Conservation (phyloP, 129 eudicot genomes). For the Solidago caesia region DNA sequence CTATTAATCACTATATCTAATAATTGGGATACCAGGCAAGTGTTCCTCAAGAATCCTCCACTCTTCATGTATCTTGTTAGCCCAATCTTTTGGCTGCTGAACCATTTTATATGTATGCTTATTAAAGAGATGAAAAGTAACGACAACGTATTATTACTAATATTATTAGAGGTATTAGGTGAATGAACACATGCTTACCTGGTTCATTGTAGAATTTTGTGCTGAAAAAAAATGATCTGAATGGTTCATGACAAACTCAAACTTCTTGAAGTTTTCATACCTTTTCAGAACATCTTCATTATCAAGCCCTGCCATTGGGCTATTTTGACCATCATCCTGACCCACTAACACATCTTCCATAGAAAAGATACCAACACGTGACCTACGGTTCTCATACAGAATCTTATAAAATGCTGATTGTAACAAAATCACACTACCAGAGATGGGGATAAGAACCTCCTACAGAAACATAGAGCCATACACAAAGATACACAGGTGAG, state of each 20-base stretch:
- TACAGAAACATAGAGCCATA: not conserved
- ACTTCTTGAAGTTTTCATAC: not conserved
- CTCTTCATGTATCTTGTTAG: too few relatives aligned
- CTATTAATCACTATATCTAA: not conserved
- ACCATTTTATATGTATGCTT: too few relatives aligned
- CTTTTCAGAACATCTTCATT: not conserved
- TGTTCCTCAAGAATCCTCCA: too few relatives aligned
- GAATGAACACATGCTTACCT: not conserved
- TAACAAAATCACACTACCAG: too few relatives aligned
- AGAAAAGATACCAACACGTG: conserved; percentile 1
- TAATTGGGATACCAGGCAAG: too few relatives aligned
- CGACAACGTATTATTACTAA: not conserved
- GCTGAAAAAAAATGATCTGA: too few relatives aligned
- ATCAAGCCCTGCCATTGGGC: not conserved
- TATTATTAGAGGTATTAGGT: not conserved
- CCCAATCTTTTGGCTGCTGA: too few relatives aligned
- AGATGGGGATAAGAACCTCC: not conserved
- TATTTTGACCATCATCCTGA: not conserved
- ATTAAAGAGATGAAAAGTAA: too few relatives aligned
- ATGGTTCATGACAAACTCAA: not conserved
- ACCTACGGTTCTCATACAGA: not conserved
- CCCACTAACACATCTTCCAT: conserved; percentile 3
- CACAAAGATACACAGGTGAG: not conserved
- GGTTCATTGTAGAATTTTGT: too few relatives aligned
- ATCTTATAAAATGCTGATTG: not conserved